A percentile compares a stretch with the other conserved stretches of the same genome.
phyloP scores from a whole-genome alignment of 768 basidiomycete genomes.

The Mycena galericulata region DNA sequence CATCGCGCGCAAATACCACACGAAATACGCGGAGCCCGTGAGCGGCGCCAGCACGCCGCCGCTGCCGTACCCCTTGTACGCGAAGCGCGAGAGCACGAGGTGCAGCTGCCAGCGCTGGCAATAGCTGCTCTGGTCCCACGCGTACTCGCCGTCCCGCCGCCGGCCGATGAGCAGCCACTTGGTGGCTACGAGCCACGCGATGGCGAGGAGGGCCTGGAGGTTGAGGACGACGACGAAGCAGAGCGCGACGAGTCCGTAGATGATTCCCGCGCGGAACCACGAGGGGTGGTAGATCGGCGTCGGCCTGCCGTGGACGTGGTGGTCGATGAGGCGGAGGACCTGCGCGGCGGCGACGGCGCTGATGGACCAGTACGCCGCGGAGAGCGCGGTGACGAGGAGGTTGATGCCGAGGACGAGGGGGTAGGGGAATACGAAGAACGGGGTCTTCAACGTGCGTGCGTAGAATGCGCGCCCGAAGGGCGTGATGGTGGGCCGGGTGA shows the following conservation, averaged over 20 bases:
- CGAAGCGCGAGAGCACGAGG: constrained; percentile 48
- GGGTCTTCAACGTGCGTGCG: constrained; percentile 48
- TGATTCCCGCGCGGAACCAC: constrained; percentile 52
- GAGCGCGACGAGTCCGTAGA: constrained; percentile 54
- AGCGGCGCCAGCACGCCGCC: constrained; percentile 55
- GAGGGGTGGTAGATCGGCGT: constrained; percentile 46
- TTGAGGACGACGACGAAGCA: constrained; percentile 54
- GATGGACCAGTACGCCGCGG: constrained; percentile 57
- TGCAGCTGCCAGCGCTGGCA: constrained; percentile 64
- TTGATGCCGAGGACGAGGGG: constrained; percentile 50
- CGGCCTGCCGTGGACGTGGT: constrained; percentile 42
- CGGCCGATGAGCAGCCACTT: constrained; percentile 59
- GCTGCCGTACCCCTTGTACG: constrained; percentile 54
- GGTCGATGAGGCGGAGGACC: constrained; percentile 49
- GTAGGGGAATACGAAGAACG: constrained; percentile 56
- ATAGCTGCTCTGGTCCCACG: constrained; percentile 61
- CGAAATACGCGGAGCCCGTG: constrained; percentile 55
- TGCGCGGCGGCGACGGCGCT: constrained; percentile 52
- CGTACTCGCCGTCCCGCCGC: constrained; percentile 51
- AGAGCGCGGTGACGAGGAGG: constrained; percentile 48
- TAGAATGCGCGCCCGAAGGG: constrained; percentile 60
- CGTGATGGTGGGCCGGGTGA: constrained; percentile 45
- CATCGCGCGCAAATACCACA: constrained; percentile 58
- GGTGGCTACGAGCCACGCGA: constrained; percentile 54
- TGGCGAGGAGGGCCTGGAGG: constrained; percentile 49